Base-by-base conservation (phyloP, 2,329 filamentous ascomycete species). In the Pseudogymnoascus sp. region DNA sequence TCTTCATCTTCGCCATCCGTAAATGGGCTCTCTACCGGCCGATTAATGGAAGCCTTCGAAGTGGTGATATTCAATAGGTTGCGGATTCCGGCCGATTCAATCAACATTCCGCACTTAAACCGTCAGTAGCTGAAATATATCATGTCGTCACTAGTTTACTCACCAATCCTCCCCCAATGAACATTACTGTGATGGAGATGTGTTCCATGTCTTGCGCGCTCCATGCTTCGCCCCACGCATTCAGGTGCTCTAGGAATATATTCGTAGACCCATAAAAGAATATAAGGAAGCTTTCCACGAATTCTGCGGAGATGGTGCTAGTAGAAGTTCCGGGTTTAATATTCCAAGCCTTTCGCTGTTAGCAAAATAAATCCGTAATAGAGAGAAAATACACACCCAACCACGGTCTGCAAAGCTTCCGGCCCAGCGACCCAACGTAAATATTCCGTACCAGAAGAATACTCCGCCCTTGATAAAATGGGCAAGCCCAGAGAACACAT, bases 401-500 rank as follows among this genome's bases (percentile, higher is more conserved):
- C 93, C 93, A 63, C 92, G 82, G 65, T 96, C 90, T 64, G 89
- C 87, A 73, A 96, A 97, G 73, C 89, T 89, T 33, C 93, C 93
- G 72, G 91, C 85, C 88, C 91, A 96, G 64, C 93, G 88, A 28
- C 91, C 91, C 4, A 96, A 80, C 0, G 90, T 96, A 65, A 96
- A 78, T 19, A 96, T 76, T 8, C 93, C 92, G 66, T 96, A 89
- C 86, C 90, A 93, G 77, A 96, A 90, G 79, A 97, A 96, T 64
- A 96, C 88, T 4, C 90, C 90, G 60, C 92, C 93, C 74, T 96
- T 97, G 75, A 96, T 85, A 79, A 90, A 96, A 72, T 96, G 93
- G 10, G 93, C 93, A 40, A 96, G 79, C 2, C 93, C 91, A 69
- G 87, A 91, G 78, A 93, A 96, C 64, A 97, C 79, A 2, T 80